Percentiles rank a stretch among this genome's conserved stretches.
phyloP scores from a whole-genome alignment of 2,329 filamentous ascomycete species.

The Botrytis sinoallii region DNA sequence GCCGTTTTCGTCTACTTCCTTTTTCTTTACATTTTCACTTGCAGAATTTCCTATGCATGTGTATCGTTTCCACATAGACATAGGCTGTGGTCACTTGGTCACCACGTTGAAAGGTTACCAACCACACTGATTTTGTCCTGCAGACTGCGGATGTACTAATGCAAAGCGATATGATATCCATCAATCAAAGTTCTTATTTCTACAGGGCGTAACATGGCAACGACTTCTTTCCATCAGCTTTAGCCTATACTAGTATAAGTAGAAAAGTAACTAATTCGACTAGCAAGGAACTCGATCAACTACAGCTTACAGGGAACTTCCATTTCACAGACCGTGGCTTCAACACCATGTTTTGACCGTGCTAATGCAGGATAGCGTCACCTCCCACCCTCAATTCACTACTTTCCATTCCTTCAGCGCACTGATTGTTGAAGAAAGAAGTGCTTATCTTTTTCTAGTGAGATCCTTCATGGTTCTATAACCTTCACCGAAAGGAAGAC shows the following conservation, averaged over 20 bases:
- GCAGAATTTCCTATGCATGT: slow-evolving; percentile 18
- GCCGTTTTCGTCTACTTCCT: slow-evolving; percentile 13
- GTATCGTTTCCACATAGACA: slow-evolving; percentile 6
- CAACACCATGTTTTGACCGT: neutral
- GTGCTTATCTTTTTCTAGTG: neutral
- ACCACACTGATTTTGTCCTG: slow-evolving; percentile 21
- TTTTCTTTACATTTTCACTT: slow-evolving; percentile 7
- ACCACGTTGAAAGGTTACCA: slow-evolving; percentile 21
- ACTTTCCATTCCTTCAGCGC: slow-evolving; percentile 4
- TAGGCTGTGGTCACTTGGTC: slow-evolving; percentile 18
- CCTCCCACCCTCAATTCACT: neutral
- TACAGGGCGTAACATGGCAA: slow-evolving; percentile 19
- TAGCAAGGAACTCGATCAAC: slow-evolving; percentile 13
- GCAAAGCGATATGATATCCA: slow-evolving; percentile 18
- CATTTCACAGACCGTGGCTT: slow-evolving; percentile 5
- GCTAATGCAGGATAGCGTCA: slow-evolving; percentile 17
- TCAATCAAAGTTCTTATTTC: slow-evolving; percentile 18
- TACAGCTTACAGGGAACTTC: neutral
- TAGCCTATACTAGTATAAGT: slow-evolving; percentile 1
- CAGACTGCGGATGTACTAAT: slow-evolving; percentile 22
- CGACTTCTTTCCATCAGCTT: slow-evolving; percentile 9
- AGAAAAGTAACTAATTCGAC: neutral
- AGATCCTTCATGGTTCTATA: neutral
- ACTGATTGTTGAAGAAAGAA: slow-evolving; percentile 5
- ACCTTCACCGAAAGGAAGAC: neutral